Base-by-base conservation (phyloP, 2,329 filamentous ascomycete species). In the Botrytis porri region DNA sequence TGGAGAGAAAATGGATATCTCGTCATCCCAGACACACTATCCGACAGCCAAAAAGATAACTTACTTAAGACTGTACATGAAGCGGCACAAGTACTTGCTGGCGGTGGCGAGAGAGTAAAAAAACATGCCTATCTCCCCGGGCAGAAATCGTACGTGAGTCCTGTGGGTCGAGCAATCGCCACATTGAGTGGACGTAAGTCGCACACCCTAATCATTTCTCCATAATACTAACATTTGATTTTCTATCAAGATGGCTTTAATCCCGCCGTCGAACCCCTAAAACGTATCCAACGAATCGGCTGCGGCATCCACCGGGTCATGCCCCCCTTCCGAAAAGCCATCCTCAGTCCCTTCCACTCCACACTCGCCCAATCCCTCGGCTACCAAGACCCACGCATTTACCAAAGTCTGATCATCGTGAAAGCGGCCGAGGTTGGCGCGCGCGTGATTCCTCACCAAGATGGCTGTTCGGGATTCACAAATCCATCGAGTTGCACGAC, bases 1-100 rank as follows among this genome's bases (percentile, higher is more conserved):
- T 70, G 67, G 67, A 60, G 32, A 45, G 67, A 70, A 29, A 70
- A 70, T 37, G 67, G 57, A 7, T 70, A 70, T 32, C 41, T 70
- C 3, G 29, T 62, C 25, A 70, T 70, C 22, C 57, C 57, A 22
- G 35, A 70, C 6, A 57, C 32, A 60, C 8, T 70, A n/a, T 14
- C 67, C 7, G 39, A 5, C 1, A 25, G 20, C 4, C 37, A 61
- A n/a, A 60, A 61, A 18, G 32, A 45, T 4, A 16, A 37, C 16
- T 62, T 70, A 7, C 67, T 70, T 6, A 48, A 70, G 8, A 70
- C 41, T 51, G 67, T 70, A 3, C 57, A 70, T 61, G 67, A 62
- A 20, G 22, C 29, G 6, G 67, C 67, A 20, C 29, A 48, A 22
- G 25, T 59, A 14, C 67, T 70, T n/a, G 57, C 67, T 20, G 4